These are phyloP conservation scores for Rhytidiadelphus loreus DNA, from an alignment of 225 moss, liverwort and hornwort species.

Conservation along the genomic window DNA sequence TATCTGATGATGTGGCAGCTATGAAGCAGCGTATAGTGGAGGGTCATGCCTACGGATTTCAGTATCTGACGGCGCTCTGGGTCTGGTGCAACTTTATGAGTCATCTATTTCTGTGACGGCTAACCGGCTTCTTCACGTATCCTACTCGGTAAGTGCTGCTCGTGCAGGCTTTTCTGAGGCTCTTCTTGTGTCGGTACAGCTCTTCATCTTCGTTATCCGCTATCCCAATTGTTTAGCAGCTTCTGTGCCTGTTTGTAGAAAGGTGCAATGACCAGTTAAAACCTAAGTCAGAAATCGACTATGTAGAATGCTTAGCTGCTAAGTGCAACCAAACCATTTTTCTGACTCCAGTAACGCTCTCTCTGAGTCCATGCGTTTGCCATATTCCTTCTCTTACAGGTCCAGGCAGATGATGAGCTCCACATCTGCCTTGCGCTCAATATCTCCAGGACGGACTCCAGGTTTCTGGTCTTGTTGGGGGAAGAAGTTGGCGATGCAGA, in stretches of 20 bases:
- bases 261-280: not conserved
- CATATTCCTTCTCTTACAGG: constrained; percentile 1
- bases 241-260: not conserved
- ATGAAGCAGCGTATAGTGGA: constrained; percentile 58
- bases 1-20: constrained; percentile 22
- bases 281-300: not conserved
- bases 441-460: constrained; percentile 3
- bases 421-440: constrained; percentile 20
- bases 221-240: not conserved
- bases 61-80: constrained; percentile 1
- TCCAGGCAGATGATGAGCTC: constrained; percentile 8
- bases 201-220: not conserved
- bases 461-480: constrained; percentile 13
- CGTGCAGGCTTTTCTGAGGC: not conserved
- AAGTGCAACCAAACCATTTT: not conserved
- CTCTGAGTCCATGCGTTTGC: not conserved
- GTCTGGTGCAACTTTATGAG: constrained; percentile 29
- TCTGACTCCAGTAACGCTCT: not conserved
- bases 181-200: not conserved
- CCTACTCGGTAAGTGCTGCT: constrained; percentile 18
- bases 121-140: constrained; percentile 7
- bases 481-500: not conserved
- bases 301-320: not conserved
- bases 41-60: constrained; percentile 50
- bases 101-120: constrained; percentile 2